These are phyloP conservation scores for Nectriaceae sp. DNA, from an alignment of 2,329 filamentous ascomycete species.

Conservation along the genomic window DNA sequence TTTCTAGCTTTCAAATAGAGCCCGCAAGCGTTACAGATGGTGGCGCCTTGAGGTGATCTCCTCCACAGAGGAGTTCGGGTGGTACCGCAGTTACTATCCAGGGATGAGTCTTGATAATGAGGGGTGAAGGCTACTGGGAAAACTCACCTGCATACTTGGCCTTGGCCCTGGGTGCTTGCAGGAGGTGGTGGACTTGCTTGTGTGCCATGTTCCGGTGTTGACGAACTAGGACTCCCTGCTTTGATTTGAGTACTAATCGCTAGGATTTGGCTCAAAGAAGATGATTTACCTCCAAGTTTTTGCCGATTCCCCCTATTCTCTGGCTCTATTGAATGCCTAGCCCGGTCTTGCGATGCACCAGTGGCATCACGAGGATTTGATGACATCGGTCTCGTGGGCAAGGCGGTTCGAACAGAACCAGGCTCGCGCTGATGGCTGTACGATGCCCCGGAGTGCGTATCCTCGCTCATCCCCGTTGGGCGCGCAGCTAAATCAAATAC, in stretches of 20 bases:
- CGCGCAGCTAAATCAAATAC: conserved; percentile 10
- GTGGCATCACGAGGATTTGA: conserved; percentile 30
- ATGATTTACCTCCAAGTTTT: conserved; percentile 28
- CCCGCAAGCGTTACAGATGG: conserved; percentile 97
- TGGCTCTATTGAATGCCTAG: conserved; percentile 23
- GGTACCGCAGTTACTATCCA: conserved; percentile 83
- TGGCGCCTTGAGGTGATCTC: conserved; percentile 87
- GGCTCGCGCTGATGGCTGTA: conserved; percentile 34
- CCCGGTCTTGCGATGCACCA: conserved; percentile 19
- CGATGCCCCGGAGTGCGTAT: conserved; percentile 25
- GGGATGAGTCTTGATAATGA: conserved; percentile 3
- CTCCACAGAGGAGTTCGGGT: conserved; percentile 94
- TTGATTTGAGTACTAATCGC: conserved; percentile 27
- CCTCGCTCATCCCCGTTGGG: conserved; percentile 34
- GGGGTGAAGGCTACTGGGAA: neutral
- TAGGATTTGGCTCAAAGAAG: conserved; percentile 27
- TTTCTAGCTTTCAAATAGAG: conserved; percentile 94
- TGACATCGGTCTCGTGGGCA: conserved; percentile 41
- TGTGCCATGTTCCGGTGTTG: conserved; percentile 15
- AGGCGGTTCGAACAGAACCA: conserved; percentile 36
- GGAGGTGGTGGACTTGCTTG: conserved; percentile 24
- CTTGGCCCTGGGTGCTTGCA: conserved; percentile 42
- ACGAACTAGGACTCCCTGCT: conserved; percentile 32
- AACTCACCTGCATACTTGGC: conserved; percentile 72
- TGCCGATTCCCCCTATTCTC: conserved; percentile 22